These are phyloP conservation scores for Globisporangium cystogenes DNA, from an alignment of 352 stramenopile genomes.

Conservation along the genomic window DNA sequence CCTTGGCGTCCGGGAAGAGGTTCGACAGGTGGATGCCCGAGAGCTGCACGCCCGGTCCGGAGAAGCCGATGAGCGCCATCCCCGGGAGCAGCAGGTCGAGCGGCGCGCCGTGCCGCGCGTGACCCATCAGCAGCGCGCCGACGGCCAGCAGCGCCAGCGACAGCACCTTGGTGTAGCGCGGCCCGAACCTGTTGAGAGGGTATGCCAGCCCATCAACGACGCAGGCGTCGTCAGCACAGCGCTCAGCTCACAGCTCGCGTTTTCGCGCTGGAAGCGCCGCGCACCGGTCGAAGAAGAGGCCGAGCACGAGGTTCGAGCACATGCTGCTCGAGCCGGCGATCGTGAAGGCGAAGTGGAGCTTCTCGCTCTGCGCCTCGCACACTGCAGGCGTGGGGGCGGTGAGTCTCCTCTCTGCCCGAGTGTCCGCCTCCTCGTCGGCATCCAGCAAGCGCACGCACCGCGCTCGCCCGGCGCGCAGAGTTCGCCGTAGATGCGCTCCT, in stretches of 20 bases:
- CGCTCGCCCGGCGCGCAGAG: constrained; percentile 29
- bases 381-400: constrained; percentile 13
- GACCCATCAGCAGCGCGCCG: constrained; percentile 44
- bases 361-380: constrained; percentile 45
- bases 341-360: constrained; percentile 55
- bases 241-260: not conserved
- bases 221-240: not conserved
- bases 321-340: constrained; percentile 57
- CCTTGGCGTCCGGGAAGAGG: constrained; percentile 59
- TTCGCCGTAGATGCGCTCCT: constrained; percentile 52
- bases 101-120: constrained; percentile 24
- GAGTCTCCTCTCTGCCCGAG: not conserved
- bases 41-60: constrained; percentile 57
- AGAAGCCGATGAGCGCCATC: constrained; percentile 61
- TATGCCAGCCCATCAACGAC: too few relatives aligned
- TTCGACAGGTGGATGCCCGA: constrained; percentile 73
- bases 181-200: constrained; percentile 41
- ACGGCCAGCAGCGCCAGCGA: constrained; percentile 40
- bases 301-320: constrained; percentile 57
- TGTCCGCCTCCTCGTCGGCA: not conserved
- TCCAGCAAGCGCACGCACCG: constrained; percentile 20
- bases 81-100: constrained; percentile 48
- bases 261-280: too few relatives aligned
- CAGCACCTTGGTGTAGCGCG: constrained; percentile 46
- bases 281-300: constrained; percentile 52